Evolutionary conservation across 2,329 filamentous ascomycete species (phyloP).

Genomic region (Fonsecaea monophora): DNA sequence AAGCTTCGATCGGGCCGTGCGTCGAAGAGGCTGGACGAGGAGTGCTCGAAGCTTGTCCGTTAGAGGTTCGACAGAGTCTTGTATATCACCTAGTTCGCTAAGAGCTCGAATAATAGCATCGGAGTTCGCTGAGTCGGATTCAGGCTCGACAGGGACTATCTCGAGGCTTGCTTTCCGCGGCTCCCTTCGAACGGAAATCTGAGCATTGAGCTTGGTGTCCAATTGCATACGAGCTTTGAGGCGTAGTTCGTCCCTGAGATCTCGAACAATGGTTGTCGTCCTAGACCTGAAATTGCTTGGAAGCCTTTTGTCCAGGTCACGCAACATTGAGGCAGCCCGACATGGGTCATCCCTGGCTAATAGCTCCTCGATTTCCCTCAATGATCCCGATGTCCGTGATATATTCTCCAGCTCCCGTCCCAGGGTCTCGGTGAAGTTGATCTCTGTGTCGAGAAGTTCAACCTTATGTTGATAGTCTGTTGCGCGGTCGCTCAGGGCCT

Average conservation of each 20-base stretch:
- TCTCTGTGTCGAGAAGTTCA: slow-evolving; percentile 63
- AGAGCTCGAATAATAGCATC: slow-evolving; percentile 29
- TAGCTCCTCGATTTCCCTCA: slow-evolving; percentile 33
- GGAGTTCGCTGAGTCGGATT: slow-evolving; percentile 15
- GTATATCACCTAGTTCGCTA: slow-evolving; percentile 27
- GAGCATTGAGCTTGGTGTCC: slow-evolving; percentile 27
- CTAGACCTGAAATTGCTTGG: slow-evolving; percentile 23
- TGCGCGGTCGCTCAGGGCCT: slow-evolving; percentile 67
- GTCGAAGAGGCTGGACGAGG: slow-evolving; percentile 34
- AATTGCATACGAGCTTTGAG: slow-evolving; percentile 33
- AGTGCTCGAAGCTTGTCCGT: slow-evolving; percentile 31
- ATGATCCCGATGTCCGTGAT: slow-evolving; percentile 19
- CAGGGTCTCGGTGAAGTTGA: slow-evolving; percentile 62
- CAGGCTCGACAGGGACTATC: slow-evolving; percentile 21
- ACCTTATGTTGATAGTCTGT: slow-evolving; percentile 66
- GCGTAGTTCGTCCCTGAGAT: slow-evolving; percentile 32
- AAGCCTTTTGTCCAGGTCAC: slow-evolving; percentile 21
- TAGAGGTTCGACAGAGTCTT: slow-evolving; percentile 30
- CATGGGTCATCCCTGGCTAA: slow-evolving; percentile 27
- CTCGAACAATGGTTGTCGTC: slow-evolving; percentile 26
- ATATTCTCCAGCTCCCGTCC: slow-evolving; percentile 29
- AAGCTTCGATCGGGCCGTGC: slow-evolving; percentile 27
- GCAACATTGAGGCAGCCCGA: slow-evolving; percentile 32
- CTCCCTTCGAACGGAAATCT: slow-evolving; percentile 29
- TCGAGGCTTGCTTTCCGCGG: slow-evolving; percentile 22